A percentile compares a stretch with the other conserved stretches of the same genome.
phyloP scores from a whole-genome alignment of 2,329 filamentous ascomycete species.

The Cytospora piceae region DNA sequence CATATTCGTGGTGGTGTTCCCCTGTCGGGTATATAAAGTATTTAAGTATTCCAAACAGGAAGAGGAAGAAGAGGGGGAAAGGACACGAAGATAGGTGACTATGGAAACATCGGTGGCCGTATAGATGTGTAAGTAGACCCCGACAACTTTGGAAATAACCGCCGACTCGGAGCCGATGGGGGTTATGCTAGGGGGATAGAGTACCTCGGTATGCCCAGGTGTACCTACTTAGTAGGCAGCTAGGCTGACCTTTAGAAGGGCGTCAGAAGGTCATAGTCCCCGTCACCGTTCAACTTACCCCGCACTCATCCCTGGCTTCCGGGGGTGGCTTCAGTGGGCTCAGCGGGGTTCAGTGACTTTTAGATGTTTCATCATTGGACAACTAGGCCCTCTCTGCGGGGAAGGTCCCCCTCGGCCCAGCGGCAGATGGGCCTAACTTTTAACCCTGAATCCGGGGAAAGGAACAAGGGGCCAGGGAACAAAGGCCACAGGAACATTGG shows the following conservation, averaged over 20 bases:
- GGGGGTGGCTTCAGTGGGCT: background rate
- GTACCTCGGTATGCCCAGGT: too few relatives aligned
- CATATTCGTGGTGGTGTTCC: constrained; percentile 18
- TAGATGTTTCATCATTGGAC: too few relatives aligned
- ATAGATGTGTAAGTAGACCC: background rate
- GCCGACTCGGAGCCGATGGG: constrained; percentile 20
- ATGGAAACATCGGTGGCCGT: background rate
- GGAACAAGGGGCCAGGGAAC: background rate
- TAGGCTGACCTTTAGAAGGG: background rate
- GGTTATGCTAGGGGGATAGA: background rate
- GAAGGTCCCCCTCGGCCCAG: background rate
- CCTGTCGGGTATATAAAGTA: background rate
- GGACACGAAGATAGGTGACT: background rate
- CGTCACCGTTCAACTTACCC: background rate
- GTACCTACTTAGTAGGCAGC: too few relatives aligned
- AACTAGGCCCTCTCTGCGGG: background rate
- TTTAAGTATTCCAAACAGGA: background rate
- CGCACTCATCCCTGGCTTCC: background rate
- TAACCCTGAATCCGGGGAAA: constrained; percentile 1
- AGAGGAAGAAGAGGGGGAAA: background rate
- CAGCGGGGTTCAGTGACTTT: too few relatives aligned
- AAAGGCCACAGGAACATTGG: background rate
- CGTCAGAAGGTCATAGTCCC: background rate
- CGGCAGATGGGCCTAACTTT: background rate
- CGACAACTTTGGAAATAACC: background rate